Evolutionary conservation across 2,329 filamentous ascomycete genomes (phyloP).

Genomic region (Biscogniauxia marginata): DNA sequence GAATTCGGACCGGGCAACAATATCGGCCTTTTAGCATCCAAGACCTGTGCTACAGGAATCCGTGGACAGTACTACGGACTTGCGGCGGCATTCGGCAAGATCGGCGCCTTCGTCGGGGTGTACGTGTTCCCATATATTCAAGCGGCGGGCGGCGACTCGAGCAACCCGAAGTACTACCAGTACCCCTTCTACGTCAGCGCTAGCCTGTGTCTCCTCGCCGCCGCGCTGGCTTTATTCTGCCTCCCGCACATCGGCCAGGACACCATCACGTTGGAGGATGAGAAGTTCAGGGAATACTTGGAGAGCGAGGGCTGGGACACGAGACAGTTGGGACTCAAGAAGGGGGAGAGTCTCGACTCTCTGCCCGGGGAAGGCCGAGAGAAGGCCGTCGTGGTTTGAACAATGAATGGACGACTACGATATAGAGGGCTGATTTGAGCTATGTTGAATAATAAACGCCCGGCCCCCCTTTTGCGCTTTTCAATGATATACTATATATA

Average conservation of each 20-base stretch:
- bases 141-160: constrained; percentile 50
- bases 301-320: constrained; percentile 75
- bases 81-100: constrained; percentile 71
- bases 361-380: constrained; percentile 8
- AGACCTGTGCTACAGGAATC: constrained; percentile 86
- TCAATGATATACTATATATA: no score
- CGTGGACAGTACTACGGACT: constrained; percentile 72
- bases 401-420: neutral
- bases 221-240: constrained; percentile 61
- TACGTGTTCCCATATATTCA: constrained; percentile 77
- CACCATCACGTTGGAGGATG: constrained; percentile 77
- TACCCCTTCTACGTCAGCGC: constrained; percentile 90
- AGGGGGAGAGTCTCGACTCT: constrained; percentile 32
- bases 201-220: constrained; percentile 72
- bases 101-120: constrained; percentile 82
- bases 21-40: constrained; percentile 82
- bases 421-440: neutral
- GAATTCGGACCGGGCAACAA: constrained; percentile 89
- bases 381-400: constrained; percentile 6
- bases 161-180: constrained; percentile 62
- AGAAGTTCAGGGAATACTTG: constrained; percentile 72
- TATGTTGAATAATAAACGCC: no score
- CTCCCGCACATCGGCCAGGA: constrained; percentile 81
- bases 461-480: no score
- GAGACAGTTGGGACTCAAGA: constrained; percentile 46